These are phyloP conservation scores for Poterioochromonas sp. DNA, from an alignment of 352 stramenopile genomes.

Conservation along the genomic window DNA sequence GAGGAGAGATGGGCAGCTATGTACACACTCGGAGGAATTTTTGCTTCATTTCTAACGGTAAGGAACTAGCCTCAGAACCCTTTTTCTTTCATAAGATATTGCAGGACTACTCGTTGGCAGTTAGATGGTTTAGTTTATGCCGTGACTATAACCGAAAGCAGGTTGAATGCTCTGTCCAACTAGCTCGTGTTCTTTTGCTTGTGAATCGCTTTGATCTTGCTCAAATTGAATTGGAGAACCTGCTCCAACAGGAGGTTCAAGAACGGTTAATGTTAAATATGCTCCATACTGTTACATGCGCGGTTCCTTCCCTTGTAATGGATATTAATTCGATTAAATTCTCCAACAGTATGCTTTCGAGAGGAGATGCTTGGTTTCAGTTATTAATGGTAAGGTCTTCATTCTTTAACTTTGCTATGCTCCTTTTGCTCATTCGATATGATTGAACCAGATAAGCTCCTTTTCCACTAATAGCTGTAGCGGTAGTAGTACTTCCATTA, in stretches of 20 bases:
- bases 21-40: background rate
- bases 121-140: background rate
- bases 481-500: background rate
- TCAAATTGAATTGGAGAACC: background rate
- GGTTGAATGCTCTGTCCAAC: background rate
- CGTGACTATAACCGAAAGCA: constrained; percentile 6
- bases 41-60: background rate
- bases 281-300: background rate
- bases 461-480: background rate
- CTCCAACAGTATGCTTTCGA: background rate
- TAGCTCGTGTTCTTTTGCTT: background rate
- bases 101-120: background rate
- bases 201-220: background rate
- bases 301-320: background rate
- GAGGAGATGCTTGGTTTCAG: background rate
- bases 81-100: background rate
- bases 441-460: background rate
- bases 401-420: too few species aligned
- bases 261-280: background rate
- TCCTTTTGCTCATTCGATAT: background rate
- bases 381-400: too few species aligned
- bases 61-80: background rate
- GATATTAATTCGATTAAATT: background rate
- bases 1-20: constrained; percentile 20
- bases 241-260: background rate